Base-by-base conservation (phyloP, 2,329 filamentous ascomycete species). In the Monosporascus sp. region DNA sequence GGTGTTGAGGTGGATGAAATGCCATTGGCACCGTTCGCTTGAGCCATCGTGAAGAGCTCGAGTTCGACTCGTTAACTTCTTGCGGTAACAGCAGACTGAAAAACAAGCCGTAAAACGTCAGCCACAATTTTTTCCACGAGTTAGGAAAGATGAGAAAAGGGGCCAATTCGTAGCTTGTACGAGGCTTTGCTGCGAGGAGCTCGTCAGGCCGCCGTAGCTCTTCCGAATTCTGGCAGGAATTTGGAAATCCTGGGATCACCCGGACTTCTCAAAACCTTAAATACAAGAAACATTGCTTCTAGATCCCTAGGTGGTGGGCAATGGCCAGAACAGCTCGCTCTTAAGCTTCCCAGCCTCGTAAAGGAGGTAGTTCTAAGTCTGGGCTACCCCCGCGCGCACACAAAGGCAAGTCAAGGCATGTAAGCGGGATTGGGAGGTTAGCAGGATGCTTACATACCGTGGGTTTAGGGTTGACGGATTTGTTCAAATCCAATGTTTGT, bases 1-100 rank as follows among this genome's bases (percentile, higher is more conserved):
- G 77, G 70, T 48, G 59, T 63, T 26, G 58, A 43, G 66, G 72
- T 72, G 48, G 59, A 62, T 24, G 58, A 46, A 65, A 72, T 72
- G 70, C 78, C 78, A 68, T 76, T 78, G 66, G 74, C 72, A 68
- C 74, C 73, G 65, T 73, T 75, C 60, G 76, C 69, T 68, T 77
- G 72, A 73, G 82, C 75, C 80, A 87, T 87, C 68, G 68, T 76
- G 72, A 68, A 58, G 57, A 52, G 56, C 54, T 46, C 35, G 47
- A n/a, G 52, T 54, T 43, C 55, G 41, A 47, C 49, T 58, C 52
- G 51, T 43, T 54, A 54, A 50, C 37, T 48, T 53, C 52, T 50
- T 44, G 55, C 43, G 18, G 37, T 26, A 18, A n/a, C n/a, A 41
- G 31, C 38, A 47, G 40, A 35, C 17, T 28, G 44, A 11, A 11